phyloP scores from a whole-genome alignment of 345 rosid genomes.

The Alliaria petiolata region DNA sequence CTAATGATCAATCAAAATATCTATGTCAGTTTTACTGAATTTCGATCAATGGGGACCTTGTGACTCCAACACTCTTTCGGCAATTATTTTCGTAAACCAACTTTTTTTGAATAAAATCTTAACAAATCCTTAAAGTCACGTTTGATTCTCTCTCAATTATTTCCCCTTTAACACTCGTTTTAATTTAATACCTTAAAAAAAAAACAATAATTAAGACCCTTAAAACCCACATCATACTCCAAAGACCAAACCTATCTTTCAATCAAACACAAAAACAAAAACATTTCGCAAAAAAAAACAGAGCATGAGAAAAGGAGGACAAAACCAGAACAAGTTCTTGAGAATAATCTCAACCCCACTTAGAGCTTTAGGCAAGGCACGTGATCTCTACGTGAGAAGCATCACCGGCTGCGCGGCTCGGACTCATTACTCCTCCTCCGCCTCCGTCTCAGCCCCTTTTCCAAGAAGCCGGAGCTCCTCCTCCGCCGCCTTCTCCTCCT shows the following conservation, averaged over 20 bases:
- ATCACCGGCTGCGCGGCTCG: constrained; percentile 44
- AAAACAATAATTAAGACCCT: background rate
- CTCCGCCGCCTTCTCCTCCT: constrained; percentile 31
- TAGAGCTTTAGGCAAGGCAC: constrained; percentile 49
- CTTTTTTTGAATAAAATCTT: background rate
- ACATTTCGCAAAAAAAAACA: background rate
- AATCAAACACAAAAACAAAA: background rate
- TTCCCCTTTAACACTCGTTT: constrained; percentile 2
- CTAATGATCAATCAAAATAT: background rate
- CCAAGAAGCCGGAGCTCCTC: constrained; percentile 62
- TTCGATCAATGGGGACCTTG: background rate
- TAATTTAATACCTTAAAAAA: background rate
- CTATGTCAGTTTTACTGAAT: background rate
- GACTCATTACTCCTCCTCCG: constrained; percentile 20
- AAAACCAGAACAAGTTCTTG: constrained; percentile 44
- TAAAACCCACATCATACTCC: constrained; percentile 12
- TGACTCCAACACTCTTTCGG: background rate
- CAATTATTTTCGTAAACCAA: background rate
- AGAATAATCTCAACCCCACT: constrained; percentile 45
- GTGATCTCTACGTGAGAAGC: constrained; percentile 69
- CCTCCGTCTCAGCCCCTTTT: constrained; percentile 24
- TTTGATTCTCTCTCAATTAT: constrained; percentile 37
- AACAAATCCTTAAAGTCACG: constrained; percentile 21
- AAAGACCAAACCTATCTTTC: constrained; percentile 17
- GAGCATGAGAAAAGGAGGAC: constrained; percentile 35